These are phyloP conservation scores for Coemansia sp. DNA, from an alignment of 192 early-diverging fungal species.

Conservation along the genomic window DNA sequence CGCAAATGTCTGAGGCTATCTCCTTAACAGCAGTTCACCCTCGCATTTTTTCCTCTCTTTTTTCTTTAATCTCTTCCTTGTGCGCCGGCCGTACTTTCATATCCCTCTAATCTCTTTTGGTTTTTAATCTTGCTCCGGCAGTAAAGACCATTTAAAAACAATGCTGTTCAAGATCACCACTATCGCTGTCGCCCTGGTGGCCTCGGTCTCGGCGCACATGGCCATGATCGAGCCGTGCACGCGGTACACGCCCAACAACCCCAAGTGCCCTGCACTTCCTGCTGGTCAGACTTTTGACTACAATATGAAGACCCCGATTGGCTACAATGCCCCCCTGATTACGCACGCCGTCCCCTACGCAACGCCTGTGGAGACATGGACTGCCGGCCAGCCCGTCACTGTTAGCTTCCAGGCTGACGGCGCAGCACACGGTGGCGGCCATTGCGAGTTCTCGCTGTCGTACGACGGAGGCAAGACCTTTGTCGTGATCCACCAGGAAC, in stretches of 20 bases:
- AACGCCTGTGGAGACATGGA: constrained; percentile 28
- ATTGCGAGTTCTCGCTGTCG: constrained; percentile 58
- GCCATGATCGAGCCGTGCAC: constrained; percentile 40
- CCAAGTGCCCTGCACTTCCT: constrained; percentile 29
- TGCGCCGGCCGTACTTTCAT: constrained; percentile 18
- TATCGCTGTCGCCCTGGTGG: constrained; percentile 17
- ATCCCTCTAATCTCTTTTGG: background rate
- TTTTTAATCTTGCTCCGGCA: background rate
- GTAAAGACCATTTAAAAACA: constrained; percentile 1
- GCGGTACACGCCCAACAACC: constrained; percentile 22
- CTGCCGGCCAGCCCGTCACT: constrained; percentile 46
- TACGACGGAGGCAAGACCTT: constrained; percentile 55
- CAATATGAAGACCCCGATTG: constrained; percentile 44
- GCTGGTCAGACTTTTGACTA: constrained; percentile 40
- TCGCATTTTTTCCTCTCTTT: background rate
- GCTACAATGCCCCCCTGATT: constrained; percentile 21
- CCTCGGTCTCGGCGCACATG: constrained; percentile 47
- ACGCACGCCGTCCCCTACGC: constrained; percentile 33
- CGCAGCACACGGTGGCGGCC: constrained; percentile 53
- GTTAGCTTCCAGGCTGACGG: constrained; percentile 41
- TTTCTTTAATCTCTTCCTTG: background rate
- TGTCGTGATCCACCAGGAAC: constrained; percentile 51
- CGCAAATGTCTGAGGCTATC: background rate
- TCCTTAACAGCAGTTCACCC: constrained; percentile 12
- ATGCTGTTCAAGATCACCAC: constrained; percentile 18